Conservation (phyloP, 768 basidiomycete species). For the Ephemerocybe angulata region DNA sequence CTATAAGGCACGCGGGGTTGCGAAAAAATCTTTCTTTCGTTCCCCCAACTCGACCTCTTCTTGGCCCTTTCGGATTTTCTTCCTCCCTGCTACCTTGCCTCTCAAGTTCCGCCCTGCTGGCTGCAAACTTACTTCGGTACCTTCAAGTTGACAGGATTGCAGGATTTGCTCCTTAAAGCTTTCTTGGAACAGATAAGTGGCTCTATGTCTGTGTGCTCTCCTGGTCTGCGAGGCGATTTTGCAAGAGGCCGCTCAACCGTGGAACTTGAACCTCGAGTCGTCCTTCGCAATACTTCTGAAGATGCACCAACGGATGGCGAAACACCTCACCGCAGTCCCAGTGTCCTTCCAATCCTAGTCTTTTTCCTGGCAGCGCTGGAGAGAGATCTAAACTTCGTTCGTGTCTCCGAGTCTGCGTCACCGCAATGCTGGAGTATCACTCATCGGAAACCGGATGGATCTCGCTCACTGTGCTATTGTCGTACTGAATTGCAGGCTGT, state of each 20-base stretch:
- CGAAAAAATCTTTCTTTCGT: constrained; percentile 1
- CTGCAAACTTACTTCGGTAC: neutral
- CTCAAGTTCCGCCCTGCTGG: neutral
- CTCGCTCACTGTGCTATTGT: neutral
- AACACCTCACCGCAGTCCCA: neutral
- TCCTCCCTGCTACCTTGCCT: too few species aligned
- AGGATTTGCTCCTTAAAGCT: neutral
- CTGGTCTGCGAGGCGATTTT: neutral
- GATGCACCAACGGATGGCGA: neutral
- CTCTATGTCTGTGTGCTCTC: neutral
- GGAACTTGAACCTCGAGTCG: too few species aligned
- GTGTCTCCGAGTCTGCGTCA: neutral
- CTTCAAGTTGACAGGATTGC: neutral
- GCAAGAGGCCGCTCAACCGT: neutral
- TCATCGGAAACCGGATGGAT: neutral
- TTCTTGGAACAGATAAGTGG: neutral
- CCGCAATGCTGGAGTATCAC: neutral
- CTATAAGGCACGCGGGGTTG: neutral
- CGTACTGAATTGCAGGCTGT: too few species aligned
- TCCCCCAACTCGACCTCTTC: neutral
- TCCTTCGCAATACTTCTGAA: too few species aligned
- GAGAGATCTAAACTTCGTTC: neutral
- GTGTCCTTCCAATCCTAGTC: neutral
- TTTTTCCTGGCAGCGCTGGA: neutral
- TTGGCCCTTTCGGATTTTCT: neutral